Conservation (phyloP, 2,329 filamentous ascomycete species). For the Xylaria sp. region DNA sequence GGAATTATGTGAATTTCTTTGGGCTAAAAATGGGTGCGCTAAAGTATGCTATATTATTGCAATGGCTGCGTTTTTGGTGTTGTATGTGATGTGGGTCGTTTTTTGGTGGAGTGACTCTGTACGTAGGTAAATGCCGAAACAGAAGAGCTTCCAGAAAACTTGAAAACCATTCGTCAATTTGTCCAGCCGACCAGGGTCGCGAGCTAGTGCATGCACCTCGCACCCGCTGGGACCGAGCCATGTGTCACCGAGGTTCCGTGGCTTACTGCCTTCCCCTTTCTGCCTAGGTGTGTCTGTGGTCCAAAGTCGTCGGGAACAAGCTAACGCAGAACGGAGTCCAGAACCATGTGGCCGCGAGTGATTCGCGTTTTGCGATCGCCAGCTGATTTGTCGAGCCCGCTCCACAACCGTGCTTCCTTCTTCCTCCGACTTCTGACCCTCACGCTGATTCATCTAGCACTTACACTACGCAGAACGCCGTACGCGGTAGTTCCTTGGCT, state of each 20-base stretch:
- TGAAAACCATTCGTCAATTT: not conserved
- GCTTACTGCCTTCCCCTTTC: slow-evolving; percentile 26
- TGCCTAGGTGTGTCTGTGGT: slow-evolving; percentile 21
- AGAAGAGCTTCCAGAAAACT: slow-evolving; percentile 22
- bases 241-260: slow-evolving; percentile 32
- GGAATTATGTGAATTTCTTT: no score
- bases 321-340: slow-evolving; percentile 28
- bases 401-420: slow-evolving; percentile 18
- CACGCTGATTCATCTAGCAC: slow-evolving; percentile 14
- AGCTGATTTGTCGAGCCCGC: slow-evolving; percentile 29
- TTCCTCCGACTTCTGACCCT: not conserved
- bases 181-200: slow-evolving; percentile 4
- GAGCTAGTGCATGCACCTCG: slow-evolving; percentile 10
- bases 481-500: not conserved
- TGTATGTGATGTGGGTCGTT: no score
- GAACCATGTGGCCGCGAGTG: slow-evolving; percentile 32
- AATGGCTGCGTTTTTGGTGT: no score
- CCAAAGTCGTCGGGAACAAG: slow-evolving; percentile 16
- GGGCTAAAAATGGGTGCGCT: no score
- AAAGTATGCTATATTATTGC: no score
- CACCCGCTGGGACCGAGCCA: slow-evolving; percentile 31
- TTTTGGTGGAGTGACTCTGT: no score
- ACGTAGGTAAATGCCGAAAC: no score
- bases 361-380: slow-evolving; percentile 36
- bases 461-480: no score